phyloP scores from a whole-genome alignment of 2,329 filamentous ascomycete genomes.

The Lachnellula occidentalis region DNA sequence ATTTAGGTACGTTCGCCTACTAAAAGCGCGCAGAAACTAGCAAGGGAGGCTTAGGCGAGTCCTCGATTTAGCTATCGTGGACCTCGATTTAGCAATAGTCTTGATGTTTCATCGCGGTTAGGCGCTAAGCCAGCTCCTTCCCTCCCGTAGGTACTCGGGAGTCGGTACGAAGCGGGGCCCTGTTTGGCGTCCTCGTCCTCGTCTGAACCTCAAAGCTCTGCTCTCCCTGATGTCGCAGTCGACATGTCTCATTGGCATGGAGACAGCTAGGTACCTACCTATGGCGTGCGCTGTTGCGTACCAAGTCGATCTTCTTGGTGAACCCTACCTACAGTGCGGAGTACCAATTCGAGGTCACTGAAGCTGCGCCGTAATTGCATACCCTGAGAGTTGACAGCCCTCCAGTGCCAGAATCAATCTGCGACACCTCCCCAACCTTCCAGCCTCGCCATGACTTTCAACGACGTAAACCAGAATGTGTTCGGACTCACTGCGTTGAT shows the following conservation, averaged over 20 bases:
- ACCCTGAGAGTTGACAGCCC: neutral
- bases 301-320: neutral
- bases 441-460: slow-evolving; percentile 13
- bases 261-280: neutral
- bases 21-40: no score
- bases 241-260: neutral
- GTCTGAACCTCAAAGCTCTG: no score
- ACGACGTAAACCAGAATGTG: slow-evolving; percentile 25
- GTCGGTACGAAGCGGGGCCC: no score
- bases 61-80: no score
- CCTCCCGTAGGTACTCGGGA: neutral
- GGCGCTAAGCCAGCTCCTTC: neutral
- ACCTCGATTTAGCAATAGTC: no score
- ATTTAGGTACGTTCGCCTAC: no score
- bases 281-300: neutral
- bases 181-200: neutral
- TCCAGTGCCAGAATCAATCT: neutral
- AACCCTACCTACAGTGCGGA: neutral
- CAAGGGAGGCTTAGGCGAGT: no score
- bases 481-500: slow-evolving; percentile 31
- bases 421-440: neutral
- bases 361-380: neutral
- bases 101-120: no score
- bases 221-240: neutral
- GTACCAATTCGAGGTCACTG: neutral